Conservation (phyloP, 2,329 filamentous ascomycete species). For the Aspergillus tamarii region DNA sequence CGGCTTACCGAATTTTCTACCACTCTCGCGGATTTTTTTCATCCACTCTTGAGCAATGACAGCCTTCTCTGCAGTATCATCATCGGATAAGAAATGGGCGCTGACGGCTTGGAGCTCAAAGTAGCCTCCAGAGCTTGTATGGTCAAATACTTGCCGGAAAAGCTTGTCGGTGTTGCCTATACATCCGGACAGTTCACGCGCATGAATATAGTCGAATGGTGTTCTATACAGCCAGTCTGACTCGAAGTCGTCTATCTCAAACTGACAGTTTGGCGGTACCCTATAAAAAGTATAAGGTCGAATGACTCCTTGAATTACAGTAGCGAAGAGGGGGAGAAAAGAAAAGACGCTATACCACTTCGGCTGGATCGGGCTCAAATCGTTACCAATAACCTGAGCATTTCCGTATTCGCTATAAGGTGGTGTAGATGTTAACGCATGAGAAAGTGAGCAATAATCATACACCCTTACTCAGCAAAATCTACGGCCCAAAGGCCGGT, state of each 20-base stretch:
- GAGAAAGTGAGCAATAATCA: background rate
- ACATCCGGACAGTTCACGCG: background rate
- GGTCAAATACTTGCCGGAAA: background rate
- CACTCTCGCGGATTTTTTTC: background rate
- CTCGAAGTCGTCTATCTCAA: slow-evolving; percentile 1
- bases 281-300: background rate
- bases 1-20: background rate
- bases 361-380: slow-evolving; percentile 1
- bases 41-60: slow-evolving; percentile 1
- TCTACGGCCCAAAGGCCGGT: slow-evolving; percentile 3
- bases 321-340: background rate
- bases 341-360: background rate
- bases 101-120: slow-evolving; percentile 2
- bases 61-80: background rate
- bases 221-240: background rate
- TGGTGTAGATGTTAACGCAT: background rate
- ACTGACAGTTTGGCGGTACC: slow-evolving; percentile 1
- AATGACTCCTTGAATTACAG: background rate
- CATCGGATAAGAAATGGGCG: slow-evolving; percentile 1
- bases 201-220: slow-evolving; percentile 1
- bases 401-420: background rate
- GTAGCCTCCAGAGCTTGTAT: background rate
- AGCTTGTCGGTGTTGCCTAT: background rate
- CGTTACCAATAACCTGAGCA: background rate
- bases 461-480: background rate